A percentile compares a stretch with the other conserved stretches of the same genome.
These are phyloP conservation scores for Tolypocladium cylindrosporum DNA, from an alignment of 2,329 filamentous ascomycete species.

Conservation along the genomic window DNA sequence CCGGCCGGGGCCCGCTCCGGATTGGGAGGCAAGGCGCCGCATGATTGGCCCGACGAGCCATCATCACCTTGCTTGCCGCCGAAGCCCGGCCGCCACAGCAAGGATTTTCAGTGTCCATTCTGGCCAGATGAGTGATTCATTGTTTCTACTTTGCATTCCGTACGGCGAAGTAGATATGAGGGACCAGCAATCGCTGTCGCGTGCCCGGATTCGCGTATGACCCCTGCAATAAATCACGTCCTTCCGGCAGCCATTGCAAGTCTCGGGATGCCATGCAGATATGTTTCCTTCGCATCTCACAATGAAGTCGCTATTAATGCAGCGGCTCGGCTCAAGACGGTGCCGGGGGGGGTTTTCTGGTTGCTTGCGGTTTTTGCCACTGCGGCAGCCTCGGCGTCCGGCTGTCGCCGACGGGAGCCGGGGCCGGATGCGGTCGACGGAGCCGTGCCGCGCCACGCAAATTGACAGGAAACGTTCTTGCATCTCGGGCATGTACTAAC, in stretches of 20 bases:
- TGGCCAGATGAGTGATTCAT: not conserved
- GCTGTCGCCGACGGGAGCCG: not conserved
- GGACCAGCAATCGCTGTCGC: not conserved
- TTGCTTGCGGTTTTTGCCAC: not conserved
- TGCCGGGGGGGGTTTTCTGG: not conserved
- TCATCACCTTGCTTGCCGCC: not conserved
- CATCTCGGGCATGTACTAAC: not conserved
- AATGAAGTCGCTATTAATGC: not conserved
- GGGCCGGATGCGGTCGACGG: not conserved
- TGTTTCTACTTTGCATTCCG: not conserved
- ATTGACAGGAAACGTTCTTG: not conserved
- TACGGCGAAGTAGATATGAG: not conserved
- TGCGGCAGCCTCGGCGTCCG: not conserved
- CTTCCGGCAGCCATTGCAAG: not conserved
- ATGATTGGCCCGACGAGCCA: not conserved
- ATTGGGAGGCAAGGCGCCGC: not conserved
- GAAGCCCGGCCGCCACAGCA: not conserved
- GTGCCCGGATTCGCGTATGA: not conserved
- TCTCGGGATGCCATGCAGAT: too few relatives aligned
- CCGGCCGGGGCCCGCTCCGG: constrained; percentile 8
- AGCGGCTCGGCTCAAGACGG: not conserved
- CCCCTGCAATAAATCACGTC: too few relatives aligned
- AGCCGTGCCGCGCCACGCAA: not conserved
- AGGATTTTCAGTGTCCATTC: not conserved
- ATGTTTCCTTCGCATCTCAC: too few relatives aligned